Evolutionary conservation across 768 basidiomycete genomes (phyloP).

Genomic region (Cyclocybe cylindracea): DNA sequence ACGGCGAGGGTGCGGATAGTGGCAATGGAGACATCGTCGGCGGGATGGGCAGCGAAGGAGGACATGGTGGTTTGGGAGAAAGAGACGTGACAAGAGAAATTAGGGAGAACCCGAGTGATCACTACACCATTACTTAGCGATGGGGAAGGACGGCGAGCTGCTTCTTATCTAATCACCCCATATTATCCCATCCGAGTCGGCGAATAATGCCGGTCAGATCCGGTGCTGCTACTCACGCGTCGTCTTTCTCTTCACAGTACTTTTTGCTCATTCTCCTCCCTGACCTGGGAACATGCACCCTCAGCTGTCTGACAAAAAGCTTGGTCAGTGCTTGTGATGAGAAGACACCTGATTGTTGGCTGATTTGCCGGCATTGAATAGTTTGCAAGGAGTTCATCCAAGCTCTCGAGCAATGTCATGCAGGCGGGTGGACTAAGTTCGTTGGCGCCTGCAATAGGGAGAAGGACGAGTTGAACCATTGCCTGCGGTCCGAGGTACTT

Average conservation of each 20-base stretch:
- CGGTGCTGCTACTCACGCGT: constrained; percentile 7
- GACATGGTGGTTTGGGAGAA: constrained; percentile 38
- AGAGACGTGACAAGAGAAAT: constrained; percentile 15
- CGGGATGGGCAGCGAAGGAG: constrained; percentile 35
- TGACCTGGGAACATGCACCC: constrained; percentile 54
- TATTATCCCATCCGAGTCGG: constrained; percentile 10
- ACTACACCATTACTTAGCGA: too few relatives aligned
- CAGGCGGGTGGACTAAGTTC: constrained; percentile 60
- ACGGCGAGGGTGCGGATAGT: constrained; percentile 79
- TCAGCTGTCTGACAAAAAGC: constrained; percentile 67
- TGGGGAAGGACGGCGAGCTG: constrained; percentile 4
- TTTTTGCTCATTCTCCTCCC: not conserved
- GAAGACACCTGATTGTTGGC: not conserved
- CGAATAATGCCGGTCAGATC: constrained; percentile 12
- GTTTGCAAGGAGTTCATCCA: constrained; percentile 79
- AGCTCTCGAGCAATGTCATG: constrained; percentile 73
- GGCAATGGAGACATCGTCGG: constrained; percentile 63
- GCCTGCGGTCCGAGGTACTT: constrained; percentile 70
- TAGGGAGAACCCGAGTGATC: constrained; percentile 11
- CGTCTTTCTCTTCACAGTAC: not conserved
- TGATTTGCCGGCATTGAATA: constrained; percentile 20
- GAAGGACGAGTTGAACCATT: constrained; percentile 69
- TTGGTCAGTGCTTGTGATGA: constrained; percentile 37
- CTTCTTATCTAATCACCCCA: constrained; percentile 20
- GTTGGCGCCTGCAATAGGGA: constrained; percentile 70